Conservation (phyloP, 2,329 filamentous ascomycete species). For the Chrysosporium keratinophilum region DNA sequence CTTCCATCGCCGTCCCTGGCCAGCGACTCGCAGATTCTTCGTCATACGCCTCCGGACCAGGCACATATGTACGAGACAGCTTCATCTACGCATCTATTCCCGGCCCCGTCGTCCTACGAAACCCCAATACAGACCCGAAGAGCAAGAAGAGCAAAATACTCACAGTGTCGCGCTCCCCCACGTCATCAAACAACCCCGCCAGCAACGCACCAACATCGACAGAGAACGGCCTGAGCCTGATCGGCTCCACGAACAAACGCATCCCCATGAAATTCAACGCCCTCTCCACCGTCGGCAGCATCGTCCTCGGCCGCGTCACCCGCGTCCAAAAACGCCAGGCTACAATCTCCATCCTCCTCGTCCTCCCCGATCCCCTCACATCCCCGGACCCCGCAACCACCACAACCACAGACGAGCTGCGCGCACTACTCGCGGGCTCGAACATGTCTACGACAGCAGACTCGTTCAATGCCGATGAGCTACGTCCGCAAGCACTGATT, state of each 20-base stretch:
- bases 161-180: constrained; percentile 27
- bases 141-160: constrained; percentile 9
- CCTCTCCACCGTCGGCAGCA: constrained; percentile 68
- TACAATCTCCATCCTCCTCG: constrained; percentile 73
- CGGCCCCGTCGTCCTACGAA: constrained; percentile 53
- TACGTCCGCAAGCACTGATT: constrained; percentile 68
- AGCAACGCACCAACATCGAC: constrained; percentile 33
- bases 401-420: constrained; percentile 22
- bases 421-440: constrained; percentile 29
- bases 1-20: constrained; percentile 63
- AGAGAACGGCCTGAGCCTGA: constrained; percentile 19
- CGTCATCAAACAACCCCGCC: constrained; percentile 31
- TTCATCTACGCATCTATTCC: constrained; percentile 74
- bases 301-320: constrained; percentile 75
- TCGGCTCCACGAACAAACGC: constrained; percentile 15
- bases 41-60: constrained; percentile 63
- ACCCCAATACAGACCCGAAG: constrained; percentile 28
- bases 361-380: constrained; percentile 42
- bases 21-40: constrained; percentile 61
- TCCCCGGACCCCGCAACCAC: constrained; percentile 15
- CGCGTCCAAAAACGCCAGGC: constrained; percentile 78
- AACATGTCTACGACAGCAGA: constrained; percentile 8
- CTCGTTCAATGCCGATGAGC: constrained; percentile 48
- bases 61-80: constrained; percentile 69
- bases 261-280: constrained; percentile 48